phyloP scores from a whole-genome alignment of 2,329 filamentous ascomycete species.

The Penicillium thymicola region DNA sequence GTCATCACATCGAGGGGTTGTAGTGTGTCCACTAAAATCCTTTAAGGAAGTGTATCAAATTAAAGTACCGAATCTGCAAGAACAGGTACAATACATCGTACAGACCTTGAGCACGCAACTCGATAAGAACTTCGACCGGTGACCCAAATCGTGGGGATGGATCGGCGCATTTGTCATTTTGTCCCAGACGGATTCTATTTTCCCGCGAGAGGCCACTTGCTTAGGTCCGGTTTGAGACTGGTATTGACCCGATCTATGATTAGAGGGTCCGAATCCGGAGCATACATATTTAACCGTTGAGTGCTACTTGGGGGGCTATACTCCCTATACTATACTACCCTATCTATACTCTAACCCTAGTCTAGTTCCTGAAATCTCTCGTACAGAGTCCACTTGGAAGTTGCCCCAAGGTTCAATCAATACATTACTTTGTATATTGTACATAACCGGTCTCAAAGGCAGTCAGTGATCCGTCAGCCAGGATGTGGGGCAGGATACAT shows the following conservation, averaged over 20 bases:
- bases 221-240: constrained; percentile 10
- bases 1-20: constrained; percentile 1
- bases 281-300: constrained; percentile 19
- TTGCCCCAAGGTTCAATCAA: not conserved
- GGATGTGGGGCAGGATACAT: constrained; percentile 24
- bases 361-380: constrained; percentile 2
- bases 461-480: constrained; percentile 20
- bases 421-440: not conserved
- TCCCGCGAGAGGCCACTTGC: constrained; percentile 22
- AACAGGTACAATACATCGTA: constrained; percentile 7
- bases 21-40: not conserved
- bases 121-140: constrained; percentile 23
- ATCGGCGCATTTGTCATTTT: constrained; percentile 37
- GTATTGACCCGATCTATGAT: constrained; percentile 17
- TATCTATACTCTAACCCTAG: not conserved
- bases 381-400: constrained; percentile 3
- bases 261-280: constrained; percentile 26
- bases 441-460: not conserved
- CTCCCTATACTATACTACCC: not conserved
- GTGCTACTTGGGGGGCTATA: not conserved
- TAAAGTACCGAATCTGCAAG: not conserved
- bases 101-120: constrained; percentile 6
- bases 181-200: constrained; percentile 37
- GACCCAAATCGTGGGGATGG: constrained; percentile 33
- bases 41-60: not conserved